Percentiles rank a stretch among this genome's conserved stretches.
Conservation (phyloP, 1,284 basidiomycete species). For the Ceratobasidium theobromae region DNA sequence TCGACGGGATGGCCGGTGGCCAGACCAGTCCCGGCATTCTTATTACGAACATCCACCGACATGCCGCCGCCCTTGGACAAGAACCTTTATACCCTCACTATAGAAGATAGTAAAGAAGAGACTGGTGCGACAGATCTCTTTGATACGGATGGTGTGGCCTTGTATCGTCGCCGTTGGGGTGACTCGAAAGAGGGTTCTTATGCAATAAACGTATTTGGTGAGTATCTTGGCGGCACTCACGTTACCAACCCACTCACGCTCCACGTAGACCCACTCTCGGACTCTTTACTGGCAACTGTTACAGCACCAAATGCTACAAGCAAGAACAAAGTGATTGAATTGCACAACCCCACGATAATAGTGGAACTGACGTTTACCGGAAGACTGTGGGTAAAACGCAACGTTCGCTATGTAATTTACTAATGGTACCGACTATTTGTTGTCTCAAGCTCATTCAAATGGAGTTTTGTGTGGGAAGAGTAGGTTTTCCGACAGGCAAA, state of each 20-base stretch:
- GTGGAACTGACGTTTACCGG: slow-evolving; percentile 74
- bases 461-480: slow-evolving; percentile 81
- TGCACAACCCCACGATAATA: slow-evolving; percentile 69
- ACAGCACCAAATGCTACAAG: slow-evolving; percentile 61
- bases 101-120: slow-evolving; percentile 59
- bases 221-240: slow-evolving; percentile 37
- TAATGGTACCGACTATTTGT: neutral
- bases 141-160: slow-evolving; percentile 59
- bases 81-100: slow-evolving; percentile 73
- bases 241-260: neutral
- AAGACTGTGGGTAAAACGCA: slow-evolving; percentile 48
- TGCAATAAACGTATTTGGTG: slow-evolving; percentile 60
- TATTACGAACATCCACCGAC: neutral
- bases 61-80: slow-evolving; percentile 56
- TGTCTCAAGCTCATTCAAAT: slow-evolving; percentile 56
- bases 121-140: slow-evolving; percentile 64
- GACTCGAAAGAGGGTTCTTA: slow-evolving; percentile 29
- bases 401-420: neutral
- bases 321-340: slow-evolving; percentile 71
- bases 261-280: slow-evolving; percentile 61
- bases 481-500: slow-evolving; percentile 46
- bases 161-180: slow-evolving; percentile 53
- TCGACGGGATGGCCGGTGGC: too few relatives aligned
- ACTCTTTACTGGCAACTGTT: slow-evolving; percentile 63
- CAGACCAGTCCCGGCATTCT: neutral